Conservation (phyloP, 495 filamentous ascomycete genomes). For the Aspergillus campestris region DNA sequence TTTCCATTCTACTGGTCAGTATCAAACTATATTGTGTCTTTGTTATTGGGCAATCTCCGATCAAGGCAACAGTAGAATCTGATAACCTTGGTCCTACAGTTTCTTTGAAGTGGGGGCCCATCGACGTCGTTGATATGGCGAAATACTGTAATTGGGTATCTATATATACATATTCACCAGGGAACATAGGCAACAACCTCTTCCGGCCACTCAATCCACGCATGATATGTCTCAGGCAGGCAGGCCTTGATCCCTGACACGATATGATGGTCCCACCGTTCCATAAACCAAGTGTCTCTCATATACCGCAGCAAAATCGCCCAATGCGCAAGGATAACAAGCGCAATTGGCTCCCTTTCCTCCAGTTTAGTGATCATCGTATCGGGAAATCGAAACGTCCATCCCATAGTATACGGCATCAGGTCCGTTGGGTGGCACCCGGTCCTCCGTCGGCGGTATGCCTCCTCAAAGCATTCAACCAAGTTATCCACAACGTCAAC, state of each 20-base stretch:
- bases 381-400: constrained; percentile 27
- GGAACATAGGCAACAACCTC: not conserved
- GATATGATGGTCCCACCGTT: constrained; percentile 33
- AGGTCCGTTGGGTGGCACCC: constrained; percentile 8
- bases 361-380: constrained; percentile 24
- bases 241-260: constrained; percentile 18
- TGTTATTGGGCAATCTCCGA: no score
- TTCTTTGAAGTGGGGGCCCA: no score
- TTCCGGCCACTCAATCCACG: constrained; percentile 27
- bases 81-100: no score
- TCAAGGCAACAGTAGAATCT: no score
- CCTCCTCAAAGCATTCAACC: constrained; percentile 11
- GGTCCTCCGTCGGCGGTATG: constrained; percentile 12
- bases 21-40: no score
- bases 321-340: constrained; percentile 36
- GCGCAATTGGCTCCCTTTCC: constrained; percentile 24
- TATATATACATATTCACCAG: no score
- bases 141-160: no score
- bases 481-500: constrained; percentile 8
- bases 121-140: no score
- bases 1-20: no score
- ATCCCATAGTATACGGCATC: constrained; percentile 26
- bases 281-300: constrained; percentile 29
- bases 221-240: constrained; percentile 14
- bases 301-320: constrained; percentile 30